Conservation (phyloP, 2,329 filamentous ascomycete species). For the Dactylellina haptotyla region DNA sequence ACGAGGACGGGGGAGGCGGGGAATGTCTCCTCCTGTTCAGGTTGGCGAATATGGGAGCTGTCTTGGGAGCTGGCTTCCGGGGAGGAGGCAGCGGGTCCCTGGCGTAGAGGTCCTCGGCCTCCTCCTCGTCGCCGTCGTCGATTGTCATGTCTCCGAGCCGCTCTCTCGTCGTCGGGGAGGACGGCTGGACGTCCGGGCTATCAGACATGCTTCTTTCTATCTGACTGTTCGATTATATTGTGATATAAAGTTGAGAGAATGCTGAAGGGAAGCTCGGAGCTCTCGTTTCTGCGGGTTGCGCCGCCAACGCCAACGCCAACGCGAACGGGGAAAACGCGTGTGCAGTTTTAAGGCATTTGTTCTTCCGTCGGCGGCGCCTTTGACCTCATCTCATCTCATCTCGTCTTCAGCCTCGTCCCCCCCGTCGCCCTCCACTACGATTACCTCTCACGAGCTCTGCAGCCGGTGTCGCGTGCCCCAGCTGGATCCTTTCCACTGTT, state of each 20-base stretch:
- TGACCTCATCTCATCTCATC: constrained; percentile 34
- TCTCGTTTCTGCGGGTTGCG: constrained; percentile 4
- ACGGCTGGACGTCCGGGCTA: constrained; percentile 32
- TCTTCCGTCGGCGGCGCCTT: neutral
- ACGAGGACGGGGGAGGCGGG: constrained; percentile 61
- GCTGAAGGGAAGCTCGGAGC: too few relatives aligned
- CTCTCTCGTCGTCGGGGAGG: constrained; percentile 38
- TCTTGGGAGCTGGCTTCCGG: constrained; percentile 37
- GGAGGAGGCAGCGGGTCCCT: constrained; percentile 40
- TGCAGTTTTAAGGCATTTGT: neutral
- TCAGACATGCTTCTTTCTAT: constrained; percentile 28
- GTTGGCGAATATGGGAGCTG: constrained; percentile 42
- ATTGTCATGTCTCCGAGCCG: constrained; percentile 40
- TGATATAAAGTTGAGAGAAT: too few relatives aligned
- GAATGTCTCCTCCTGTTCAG: constrained; percentile 57
- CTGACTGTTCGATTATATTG: neutral
- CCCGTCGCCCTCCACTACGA: neutral
- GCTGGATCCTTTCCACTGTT: constrained; percentile 15
- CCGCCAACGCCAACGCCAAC: constrained; percentile 8
- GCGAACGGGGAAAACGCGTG: constrained; percentile 10
- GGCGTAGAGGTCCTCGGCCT: constrained; percentile 37
- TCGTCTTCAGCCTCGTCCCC: neutral
- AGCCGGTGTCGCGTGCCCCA: neutral
- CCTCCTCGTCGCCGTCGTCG: constrained; percentile 39
- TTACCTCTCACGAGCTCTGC: neutral